These are phyloP conservation scores for Suillus subaureus DNA, from an alignment of 768 basidiomycete species.

Conservation along the genomic window DNA sequence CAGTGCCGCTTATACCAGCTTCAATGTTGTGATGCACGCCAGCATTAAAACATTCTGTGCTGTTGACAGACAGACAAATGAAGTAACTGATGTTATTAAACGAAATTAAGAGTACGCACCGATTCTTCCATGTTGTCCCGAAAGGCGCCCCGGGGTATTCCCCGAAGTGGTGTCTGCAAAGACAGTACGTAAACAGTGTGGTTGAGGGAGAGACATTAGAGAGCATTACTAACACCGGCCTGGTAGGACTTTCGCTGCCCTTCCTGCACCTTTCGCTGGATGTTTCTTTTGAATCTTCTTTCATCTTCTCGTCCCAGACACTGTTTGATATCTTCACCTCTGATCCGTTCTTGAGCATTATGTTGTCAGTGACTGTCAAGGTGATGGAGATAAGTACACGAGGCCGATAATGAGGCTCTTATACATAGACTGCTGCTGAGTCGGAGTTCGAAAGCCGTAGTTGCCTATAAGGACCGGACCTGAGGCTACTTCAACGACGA, in stretches of 20 bases:
- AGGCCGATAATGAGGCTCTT: background rate
- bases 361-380: background rate
- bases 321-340: background rate
- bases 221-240: background rate
- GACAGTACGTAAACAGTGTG: background rate
- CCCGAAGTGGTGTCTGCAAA: constrained; percentile 25
- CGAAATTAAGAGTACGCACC: constrained; percentile 15
- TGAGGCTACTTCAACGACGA: background rate
- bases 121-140: constrained; percentile 22
- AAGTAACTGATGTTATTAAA: constrained; percentile 3
- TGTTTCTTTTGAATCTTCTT: background rate
- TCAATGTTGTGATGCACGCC: constrained; percentile 19
- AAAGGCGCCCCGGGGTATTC: constrained; percentile 24
- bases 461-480: background rate
- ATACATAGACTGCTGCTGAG: background rate
- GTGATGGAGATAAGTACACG: background rate
- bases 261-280: background rate
- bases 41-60: constrained; percentile 12
- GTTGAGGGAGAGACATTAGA: background rate
- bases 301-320: constrained; percentile 2
- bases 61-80: background rate
- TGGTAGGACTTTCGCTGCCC: background rate
- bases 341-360: background rate
- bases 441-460: background rate
- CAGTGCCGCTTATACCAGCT: constrained; percentile 25